These are phyloP conservation scores for Aspergillus thermomutatus DNA, from an alignment of 2,329 filamentous ascomycete species.

Conservation along the genomic window DNA sequence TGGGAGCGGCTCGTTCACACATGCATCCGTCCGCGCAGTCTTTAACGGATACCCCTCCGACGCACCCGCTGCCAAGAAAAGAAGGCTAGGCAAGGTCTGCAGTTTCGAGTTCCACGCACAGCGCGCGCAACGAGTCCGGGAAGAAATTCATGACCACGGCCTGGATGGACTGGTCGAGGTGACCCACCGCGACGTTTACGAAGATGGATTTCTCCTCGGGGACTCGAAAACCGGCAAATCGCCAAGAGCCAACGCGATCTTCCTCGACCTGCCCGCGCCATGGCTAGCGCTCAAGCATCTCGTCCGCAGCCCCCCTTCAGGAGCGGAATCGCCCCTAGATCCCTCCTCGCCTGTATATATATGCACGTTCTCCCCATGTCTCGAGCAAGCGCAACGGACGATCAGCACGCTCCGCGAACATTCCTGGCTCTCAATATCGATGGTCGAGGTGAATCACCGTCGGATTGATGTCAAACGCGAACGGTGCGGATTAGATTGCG, in stretches of 20 bases:
- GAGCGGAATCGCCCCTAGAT: slow-evolving; percentile 57
- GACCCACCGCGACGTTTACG: slow-evolving; percentile 49
- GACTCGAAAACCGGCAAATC: slow-evolving; percentile 33
- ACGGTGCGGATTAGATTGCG: slow-evolving; percentile 68
- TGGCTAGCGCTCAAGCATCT: slow-evolving; percentile 50
- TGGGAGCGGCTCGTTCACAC: slow-evolving; percentile 51
- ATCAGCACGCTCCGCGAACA: slow-evolving; percentile 74
- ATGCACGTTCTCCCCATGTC: slow-evolving; percentile 94
- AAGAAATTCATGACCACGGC: slow-evolving; percentile 44
- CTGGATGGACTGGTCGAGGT: slow-evolving; percentile 44
- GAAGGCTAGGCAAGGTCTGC: slow-evolving; percentile 44
- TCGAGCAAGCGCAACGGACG: slow-evolving; percentile 90
- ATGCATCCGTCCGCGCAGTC: slow-evolving; percentile 48
- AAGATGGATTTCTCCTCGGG: slow-evolving; percentile 44
- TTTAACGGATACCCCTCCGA: slow-evolving; percentile 43
- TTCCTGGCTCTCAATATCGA: slow-evolving; percentile 88
- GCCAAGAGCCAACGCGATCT: slow-evolving; percentile 46
- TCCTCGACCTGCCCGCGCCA: slow-evolving; percentile 50
- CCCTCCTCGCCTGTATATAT: slow-evolving; percentile 70
- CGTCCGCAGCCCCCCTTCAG: slow-evolving; percentile 34
- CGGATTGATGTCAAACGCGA: slow-evolving; percentile 80
- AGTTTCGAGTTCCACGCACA: slow-evolving; percentile 51
- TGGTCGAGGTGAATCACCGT: slow-evolving; percentile 82
- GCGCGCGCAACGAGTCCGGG: slow-evolving; percentile 39
- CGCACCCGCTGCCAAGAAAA: slow-evolving; percentile 15